A percentile compares a stretch with the other conserved stretches of the same genome.
Conservation (phyloP, 106 monocot species). For the Dioscorea dumetorum region DNA sequence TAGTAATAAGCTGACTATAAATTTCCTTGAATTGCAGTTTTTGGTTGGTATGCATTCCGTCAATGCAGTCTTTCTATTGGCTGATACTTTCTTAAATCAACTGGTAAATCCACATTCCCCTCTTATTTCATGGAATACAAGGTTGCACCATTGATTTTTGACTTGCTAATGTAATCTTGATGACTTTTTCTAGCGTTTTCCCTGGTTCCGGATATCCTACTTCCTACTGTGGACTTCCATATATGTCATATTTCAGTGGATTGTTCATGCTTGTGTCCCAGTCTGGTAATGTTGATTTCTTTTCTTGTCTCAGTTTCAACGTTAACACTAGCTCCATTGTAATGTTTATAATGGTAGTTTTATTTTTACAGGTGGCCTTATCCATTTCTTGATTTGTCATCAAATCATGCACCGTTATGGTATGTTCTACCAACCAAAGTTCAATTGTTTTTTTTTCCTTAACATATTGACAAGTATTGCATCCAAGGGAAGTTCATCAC, state of each 20-base stretch:
- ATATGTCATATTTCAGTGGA: conserved; percentile 79
- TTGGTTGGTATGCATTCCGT: conserved; percentile 69
- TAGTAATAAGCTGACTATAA: background rate
- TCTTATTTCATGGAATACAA: no score
- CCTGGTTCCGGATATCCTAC: conserved; percentile 79
- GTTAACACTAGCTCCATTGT: background rate
- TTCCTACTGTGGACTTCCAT: conserved; percentile 64
- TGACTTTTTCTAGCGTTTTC: conserved; percentile 46
- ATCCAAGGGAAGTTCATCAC: no score
- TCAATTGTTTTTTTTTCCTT: background rate
- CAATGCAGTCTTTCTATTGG: conserved; percentile 69
- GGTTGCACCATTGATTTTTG: background rate
- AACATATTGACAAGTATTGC: no score
- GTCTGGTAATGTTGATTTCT: conserved; percentile 34
- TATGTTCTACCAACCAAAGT: conserved; percentile 11
- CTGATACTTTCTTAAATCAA: conserved; percentile 58
- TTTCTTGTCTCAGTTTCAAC: background rate
- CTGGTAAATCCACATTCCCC: conserved; percentile 30
- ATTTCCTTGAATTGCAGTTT: conserved; percentile 29
- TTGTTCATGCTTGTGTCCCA: conserved; percentile 53
- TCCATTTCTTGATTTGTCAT: conserved; percentile 74
- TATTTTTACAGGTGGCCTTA: conserved; percentile 78
- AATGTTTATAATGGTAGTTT: background rate
- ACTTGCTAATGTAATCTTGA: background rate
- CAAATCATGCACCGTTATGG: conserved; percentile 58